Evolutionary conservation across 2,329 filamentous ascomycete genomes (phyloP).

Genomic region (Cladosporium sp.): DNA sequence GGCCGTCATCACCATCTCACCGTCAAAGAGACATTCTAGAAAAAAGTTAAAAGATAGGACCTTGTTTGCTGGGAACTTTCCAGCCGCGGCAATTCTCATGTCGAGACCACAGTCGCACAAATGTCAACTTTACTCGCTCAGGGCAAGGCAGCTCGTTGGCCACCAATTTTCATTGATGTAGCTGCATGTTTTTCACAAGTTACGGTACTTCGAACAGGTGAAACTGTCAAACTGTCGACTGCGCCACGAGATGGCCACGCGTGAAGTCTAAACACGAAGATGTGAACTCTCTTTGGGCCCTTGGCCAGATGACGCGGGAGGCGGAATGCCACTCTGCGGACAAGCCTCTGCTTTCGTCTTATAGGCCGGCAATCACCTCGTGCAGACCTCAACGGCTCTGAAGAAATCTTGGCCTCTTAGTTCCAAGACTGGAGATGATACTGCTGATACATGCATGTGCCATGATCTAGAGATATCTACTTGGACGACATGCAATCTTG

Average conservation of each 20-base stretch:
- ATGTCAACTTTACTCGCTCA: too few relatives aligned
- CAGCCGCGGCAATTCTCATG: too few relatives aligned
- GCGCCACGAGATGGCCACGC: neutral
- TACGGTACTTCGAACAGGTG: too few relatives aligned
- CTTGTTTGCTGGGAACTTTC: too few relatives aligned
- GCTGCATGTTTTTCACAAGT: too few relatives aligned
- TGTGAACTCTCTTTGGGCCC: neutral
- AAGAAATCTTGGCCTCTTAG: neutral
- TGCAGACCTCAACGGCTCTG: neutral
- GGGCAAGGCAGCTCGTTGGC: too few relatives aligned
- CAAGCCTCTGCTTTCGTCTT: neutral
- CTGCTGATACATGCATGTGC: neutral
- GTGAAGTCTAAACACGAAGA: neutral
- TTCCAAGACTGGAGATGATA: neutral
- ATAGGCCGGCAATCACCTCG: neutral
- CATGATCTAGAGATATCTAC: neutral
- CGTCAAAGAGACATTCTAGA: neutral
- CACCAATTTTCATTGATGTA: too few relatives aligned
- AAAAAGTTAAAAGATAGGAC: neutral
- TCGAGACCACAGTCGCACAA: too few relatives aligned
- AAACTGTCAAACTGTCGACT: neutral
- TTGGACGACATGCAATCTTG: neutral
- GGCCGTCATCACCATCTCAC: neutral
- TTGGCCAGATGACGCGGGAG: slow-evolving; percentile 5
- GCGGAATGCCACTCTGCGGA: neutral